Base-by-base conservation (phyloP, 2,329 filamentous ascomycete species). In the Aureobasidium lini region DNA sequence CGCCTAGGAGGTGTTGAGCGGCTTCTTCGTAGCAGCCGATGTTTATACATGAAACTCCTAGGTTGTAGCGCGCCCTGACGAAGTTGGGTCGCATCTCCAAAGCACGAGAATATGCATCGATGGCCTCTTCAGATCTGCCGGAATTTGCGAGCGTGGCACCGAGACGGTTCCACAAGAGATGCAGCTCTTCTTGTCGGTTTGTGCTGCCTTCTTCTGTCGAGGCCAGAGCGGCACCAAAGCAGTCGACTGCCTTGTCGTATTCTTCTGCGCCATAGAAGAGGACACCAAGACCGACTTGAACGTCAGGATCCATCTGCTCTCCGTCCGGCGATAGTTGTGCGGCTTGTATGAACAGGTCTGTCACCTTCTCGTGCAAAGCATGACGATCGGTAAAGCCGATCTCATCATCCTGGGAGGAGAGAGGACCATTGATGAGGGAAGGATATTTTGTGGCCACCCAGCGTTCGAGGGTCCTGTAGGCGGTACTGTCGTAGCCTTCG, bases 371-470 rank as follows among this genome's bases (percentile, higher is more conserved):
- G 73, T 97, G 94, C 28, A 99, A 83, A 54, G 88, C 79, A 69
- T 94, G 87, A 29, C 93, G 88, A 76, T 97, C 93, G 31, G 92
- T 96, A 77, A 97, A 96, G 66, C 93, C 92, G 67, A 96, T 82
- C 60, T 96, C 90, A 13, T 86, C 84, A 0, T 86, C 84, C 18
- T 89, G 88, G 15, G 95, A 76, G 37, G 90, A 81, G 52, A 84
- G 82, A 15, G 87, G 88, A 52, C 84, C 82, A 11, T 86, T 86
- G 52, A 89, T 77, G 63, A 99, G 84, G 37, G 84, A 79, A 6
- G 94, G 92, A 74, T 99, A 99, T 75, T 95, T 95, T 68, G 89
- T 84, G n/a, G 90, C 90, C 32, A 99, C 82, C 94, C 94, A 99
- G 64, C 93, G 89, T 76, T 99, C 94, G 13, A 99, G 82, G 9